phyloP scores from a whole-genome alignment of 768 basidiomycete species.

The Leccinum longicurvipes region DNA sequence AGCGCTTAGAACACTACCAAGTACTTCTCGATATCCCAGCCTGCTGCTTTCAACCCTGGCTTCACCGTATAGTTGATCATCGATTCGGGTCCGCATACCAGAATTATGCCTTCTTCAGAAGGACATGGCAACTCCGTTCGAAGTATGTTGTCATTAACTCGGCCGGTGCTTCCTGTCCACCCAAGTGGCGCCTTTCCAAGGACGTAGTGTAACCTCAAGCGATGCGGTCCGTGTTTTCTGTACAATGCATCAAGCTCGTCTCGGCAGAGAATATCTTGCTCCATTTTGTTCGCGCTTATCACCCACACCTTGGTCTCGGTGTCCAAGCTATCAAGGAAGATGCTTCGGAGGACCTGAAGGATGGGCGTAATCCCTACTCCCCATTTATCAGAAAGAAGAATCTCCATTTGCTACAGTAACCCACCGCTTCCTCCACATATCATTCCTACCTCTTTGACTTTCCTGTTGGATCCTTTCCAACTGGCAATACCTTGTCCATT shows the following conservation, averaged over 20 bases:
- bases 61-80: constrained; percentile 35
- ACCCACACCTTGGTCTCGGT: constrained; percentile 42
- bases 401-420: constrained; percentile 6
- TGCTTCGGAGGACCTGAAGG: constrained; percentile 48
- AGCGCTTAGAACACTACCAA: constrained; percentile 36
- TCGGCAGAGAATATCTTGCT: constrained; percentile 49
- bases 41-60: constrained; percentile 30
- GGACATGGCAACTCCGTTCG: constrained; percentile 39
- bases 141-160: constrained; percentile 40
- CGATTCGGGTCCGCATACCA: constrained; percentile 49
- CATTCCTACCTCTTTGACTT: constrained; percentile 45
- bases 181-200: constrained; percentile 32
- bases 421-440: constrained; percentile 56
- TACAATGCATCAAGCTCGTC: constrained; percentile 45
- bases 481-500: constrained; percentile 37
- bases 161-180: constrained; percentile 42
- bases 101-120: constrained; percentile 36
- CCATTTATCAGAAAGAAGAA: not conserved
- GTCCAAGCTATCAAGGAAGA: constrained; percentile 40
- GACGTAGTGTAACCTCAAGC: constrained; percentile 44
- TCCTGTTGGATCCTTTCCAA: constrained; percentile 35
- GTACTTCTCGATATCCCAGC: constrained; percentile 35
- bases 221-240: constrained; percentile 22
- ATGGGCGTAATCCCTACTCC: constrained; percentile 52
- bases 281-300: constrained; percentile 45